Evolutionary conservation across 257 asterid species (phyloP), one percentile per base, ranked within the genome.

Genomic region (Solanum clarkiae): DNA sequence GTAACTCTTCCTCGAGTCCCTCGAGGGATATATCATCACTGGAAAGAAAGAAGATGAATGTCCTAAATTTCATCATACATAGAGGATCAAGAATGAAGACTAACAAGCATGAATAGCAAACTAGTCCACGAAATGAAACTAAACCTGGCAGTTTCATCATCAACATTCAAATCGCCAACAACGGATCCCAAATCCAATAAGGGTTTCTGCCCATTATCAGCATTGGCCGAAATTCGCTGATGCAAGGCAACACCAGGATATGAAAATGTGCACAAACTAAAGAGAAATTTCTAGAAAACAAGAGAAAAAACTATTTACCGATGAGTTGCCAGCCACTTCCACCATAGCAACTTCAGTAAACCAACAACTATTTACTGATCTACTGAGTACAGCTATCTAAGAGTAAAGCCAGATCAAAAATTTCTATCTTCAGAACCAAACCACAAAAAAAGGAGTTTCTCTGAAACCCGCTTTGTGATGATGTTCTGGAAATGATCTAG

Each of bases 21-120:
- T 97, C 96, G 80, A 97, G 92, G 45, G 99, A 94, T 84, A 94
- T 88, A 90, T 93, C 99, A 87, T 93, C 98, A 84, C 98, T 97
- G 65, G 45, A 69, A 71, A 53, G 63, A 40, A 69, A 32, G 53
- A 66, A 49, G 42, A 84, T 12, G 26, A 84, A 84, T 54, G 69
- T 79, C 82, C 29, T 53, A 18, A 66, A 53, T 68, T 84, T 59
- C 69, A 62, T 55, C 17, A 29, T 84, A 69, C 8, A 75, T 49
- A 49, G 60, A 14, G 15, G 44, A 24, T 75, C 40, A 15, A 49
- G 45, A 49, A 75, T 75, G 62, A 75, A 75, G 20, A 75, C 22
- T 22, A 10, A 24, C 44, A 49, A 75, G 45, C 44, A 24, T 82
- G 79, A 70, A 51, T 70, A 59, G 59, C 47, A 51, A 68, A 15